Evolutionary conservation across 345 rosid species (phyloP).

Genomic region (Salix viminalis): DNA sequence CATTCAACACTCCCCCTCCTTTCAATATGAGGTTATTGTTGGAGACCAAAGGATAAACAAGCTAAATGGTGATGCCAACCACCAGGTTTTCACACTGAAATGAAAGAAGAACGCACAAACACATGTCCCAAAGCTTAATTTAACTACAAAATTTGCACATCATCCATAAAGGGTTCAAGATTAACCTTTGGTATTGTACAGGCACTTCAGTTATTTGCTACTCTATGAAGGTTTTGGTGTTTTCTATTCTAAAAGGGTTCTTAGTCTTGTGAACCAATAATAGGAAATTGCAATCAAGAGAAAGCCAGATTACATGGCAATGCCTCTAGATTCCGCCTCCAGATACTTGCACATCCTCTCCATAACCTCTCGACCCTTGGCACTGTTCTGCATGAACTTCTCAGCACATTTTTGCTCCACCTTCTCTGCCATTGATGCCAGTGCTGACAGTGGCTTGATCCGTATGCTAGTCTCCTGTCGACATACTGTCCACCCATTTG

Average conservation of each 20-base stretch:
- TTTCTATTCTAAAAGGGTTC: constrained; percentile 5
- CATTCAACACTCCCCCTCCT: too few relatives aligned
- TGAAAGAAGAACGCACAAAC: too few relatives aligned
- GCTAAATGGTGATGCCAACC: neutral
- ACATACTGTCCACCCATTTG: constrained; percentile 71
- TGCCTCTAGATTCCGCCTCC: constrained; percentile 77
- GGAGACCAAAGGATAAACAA: too few relatives aligned
- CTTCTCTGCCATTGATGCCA: constrained; percentile 98
- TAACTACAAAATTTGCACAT: constrained; percentile 6
- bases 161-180: neutral
- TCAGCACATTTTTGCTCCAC: constrained; percentile 87
- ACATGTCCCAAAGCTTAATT: neutral
- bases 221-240: neutral
- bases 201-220: neutral
- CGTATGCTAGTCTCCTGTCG: constrained; percentile 82
- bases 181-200: neutral
- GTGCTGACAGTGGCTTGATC: constrained; percentile 79
- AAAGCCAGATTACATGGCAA: constrained; percentile 31
- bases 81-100: neutral
- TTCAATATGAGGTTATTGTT: too few relatives aligned
- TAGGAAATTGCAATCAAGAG: neutral
- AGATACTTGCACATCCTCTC: constrained; percentile 94
- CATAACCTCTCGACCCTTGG: constrained; percentile 91
- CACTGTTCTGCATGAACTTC: constrained; percentile 86
- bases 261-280: neutral